Evolutionary conservation across 2,329 filamentous ascomycete genomes (phyloP), one percentile per base, ranked within the genome.

Genomic region (Byssothecium circinans): DNA sequence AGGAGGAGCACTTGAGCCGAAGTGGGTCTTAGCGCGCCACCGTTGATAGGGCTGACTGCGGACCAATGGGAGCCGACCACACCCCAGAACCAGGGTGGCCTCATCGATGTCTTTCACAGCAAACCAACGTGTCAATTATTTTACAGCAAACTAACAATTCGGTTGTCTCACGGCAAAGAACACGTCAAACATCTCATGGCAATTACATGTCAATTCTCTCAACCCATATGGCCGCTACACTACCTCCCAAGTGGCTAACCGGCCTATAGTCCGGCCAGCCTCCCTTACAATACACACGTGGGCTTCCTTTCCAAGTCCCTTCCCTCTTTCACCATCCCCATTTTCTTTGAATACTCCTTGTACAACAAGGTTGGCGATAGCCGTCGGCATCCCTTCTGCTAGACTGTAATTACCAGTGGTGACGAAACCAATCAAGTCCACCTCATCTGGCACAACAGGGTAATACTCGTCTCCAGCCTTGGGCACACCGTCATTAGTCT

Each of bases 361-460:
- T 1, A 86, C 74, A 12, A 83, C 75, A 20, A 97, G 65, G 41
- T 81, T 86, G 0, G 88, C 94, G 49, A 97, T 78, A 0, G 85
- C 92, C 14, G 84, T 84, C 1, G 87, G 88, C 56, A 80, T 81
- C 0, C 92, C 94, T 54, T 87, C 83, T 2, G 83, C 81, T 2
- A 97, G 79, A 61, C 87, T 91, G 67, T 87, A 96, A 41, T 88
- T 86, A 0, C 92, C 94, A 1, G 87, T 87, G 2, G 91, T 96
- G 19, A 96, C 85, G 67, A 95, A 99, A 0, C 94, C 94, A 41
- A 97, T 82, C 11, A 97, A 77, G 66, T 96, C 88, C 18, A 81
- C 77, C 52, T 84, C 84, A 8, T 78, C 77, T 0, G 92, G 92
- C n/a, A 91, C 83, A 0, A 84, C 64, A 0, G 86, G 86, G 57